Conservation (phyloP, 1,139 yeast genomes). For the Geotrichum aggregatum region DNA sequence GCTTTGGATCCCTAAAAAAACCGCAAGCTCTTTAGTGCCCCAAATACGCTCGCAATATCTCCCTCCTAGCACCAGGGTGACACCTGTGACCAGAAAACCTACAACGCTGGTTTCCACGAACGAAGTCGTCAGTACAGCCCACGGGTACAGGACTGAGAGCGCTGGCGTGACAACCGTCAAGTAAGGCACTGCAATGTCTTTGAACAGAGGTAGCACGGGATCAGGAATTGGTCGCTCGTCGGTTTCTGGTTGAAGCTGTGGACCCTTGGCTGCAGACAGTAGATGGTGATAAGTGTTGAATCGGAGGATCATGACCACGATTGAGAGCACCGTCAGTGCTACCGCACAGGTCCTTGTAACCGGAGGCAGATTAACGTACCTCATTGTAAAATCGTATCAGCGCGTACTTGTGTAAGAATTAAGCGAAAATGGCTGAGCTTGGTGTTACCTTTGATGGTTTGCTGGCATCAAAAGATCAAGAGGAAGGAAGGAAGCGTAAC, state of each 20-base stretch:
- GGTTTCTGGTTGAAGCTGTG: conserved; percentile 17
- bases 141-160: conserved; percentile 57
- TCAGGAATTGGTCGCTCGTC: conserved; percentile 16
- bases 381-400: not conserved
- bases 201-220: conserved; percentile 31
- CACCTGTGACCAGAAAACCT: conserved; percentile 48
- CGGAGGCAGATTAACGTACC: conserved; percentile 38
- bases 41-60: conserved; percentile 50
- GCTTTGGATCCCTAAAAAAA: conserved; percentile 56
- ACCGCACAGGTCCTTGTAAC: conserved; percentile 40
- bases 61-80: conserved; percentile 53
- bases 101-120: conserved; percentile 63
- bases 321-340: conserved; percentile 35
- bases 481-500: too few species aligned
- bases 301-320: conserved; percentile 35
- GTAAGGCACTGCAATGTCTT: conserved; percentile 52
- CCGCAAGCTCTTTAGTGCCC: conserved; percentile 58
- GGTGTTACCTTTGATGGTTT: not conserved
- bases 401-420: not conserved
- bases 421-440: not conserved
- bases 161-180: conserved; percentile 64
- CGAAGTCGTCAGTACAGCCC: conserved; percentile 70
- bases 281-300: conserved; percentile 29
- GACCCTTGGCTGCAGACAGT: conserved; percentile 18
- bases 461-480: too few species aligned